Conservation (phyloP, 768 basidiomycete genomes). For the Russula abietina region DNA sequence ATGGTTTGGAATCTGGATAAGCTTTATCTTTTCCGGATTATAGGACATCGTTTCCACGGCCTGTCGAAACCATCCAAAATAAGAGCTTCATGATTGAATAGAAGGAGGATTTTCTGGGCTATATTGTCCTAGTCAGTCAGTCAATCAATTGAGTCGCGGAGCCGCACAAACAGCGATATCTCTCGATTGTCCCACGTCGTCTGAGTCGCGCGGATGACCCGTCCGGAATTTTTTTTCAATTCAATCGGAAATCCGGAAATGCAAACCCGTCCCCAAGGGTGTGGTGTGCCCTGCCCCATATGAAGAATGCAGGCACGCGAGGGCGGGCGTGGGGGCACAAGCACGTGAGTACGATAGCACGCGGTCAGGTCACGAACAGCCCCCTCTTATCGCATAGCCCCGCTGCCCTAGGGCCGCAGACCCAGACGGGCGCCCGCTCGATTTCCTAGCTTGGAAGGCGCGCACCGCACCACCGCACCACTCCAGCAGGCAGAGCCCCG, state of each 20-base stretch:
- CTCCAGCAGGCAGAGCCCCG: not conserved
- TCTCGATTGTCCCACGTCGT: not conserved
- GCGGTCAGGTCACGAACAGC: not conserved
- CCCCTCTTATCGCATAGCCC: not conserved
- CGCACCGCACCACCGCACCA: constrained; percentile 3
- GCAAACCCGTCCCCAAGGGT: not conserved
- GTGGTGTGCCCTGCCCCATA: too few relatives aligned
- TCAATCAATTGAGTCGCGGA: not conserved
- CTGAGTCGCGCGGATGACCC: not conserved
- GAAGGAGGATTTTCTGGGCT: too few relatives aligned
- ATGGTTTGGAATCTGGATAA: not conserved
- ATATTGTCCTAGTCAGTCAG: not conserved
- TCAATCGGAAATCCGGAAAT: not conserved
- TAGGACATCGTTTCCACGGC: not conserved
- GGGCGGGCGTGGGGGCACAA: too few relatives aligned
- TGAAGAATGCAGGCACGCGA: not conserved
- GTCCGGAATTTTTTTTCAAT: too few relatives aligned
- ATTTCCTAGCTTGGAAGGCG: not conserved
- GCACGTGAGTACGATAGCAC: too few relatives aligned
- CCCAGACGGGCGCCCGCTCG: not conserved
- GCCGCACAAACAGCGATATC: too few relatives aligned
- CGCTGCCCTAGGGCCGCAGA: too few relatives aligned
- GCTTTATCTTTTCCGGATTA: not conserved
- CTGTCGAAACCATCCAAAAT: not conserved
- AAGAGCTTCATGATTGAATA: not conserved